Percentiles rank a stretch among this genome's conserved stretches.
Conservation (phyloP, 2,329 filamentous ascomycete genomes). For the Botrytis tulipae region DNA sequence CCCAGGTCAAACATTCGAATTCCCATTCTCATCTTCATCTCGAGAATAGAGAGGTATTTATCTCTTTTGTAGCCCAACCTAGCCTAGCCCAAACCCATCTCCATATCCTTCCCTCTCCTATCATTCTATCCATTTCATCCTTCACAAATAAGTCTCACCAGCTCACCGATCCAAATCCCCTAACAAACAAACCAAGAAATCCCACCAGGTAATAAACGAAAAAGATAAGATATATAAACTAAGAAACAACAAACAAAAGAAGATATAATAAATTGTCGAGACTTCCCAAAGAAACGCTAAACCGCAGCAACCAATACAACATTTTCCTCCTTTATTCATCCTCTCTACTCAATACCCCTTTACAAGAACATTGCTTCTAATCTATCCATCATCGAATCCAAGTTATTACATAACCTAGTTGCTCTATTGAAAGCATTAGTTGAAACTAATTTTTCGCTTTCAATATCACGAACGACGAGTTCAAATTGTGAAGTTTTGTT, state of each 20-base stretch:
- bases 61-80: background rate
- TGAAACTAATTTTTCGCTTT: constrained; percentile 45
- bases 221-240: constrained; percentile 4
- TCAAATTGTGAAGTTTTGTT: constrained; percentile 66
- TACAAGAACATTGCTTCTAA: constrained; percentile 33
- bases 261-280: background rate
- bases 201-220: background rate
- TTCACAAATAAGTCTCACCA: background rate
- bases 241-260: constrained; percentile 1
- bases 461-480: constrained; percentile 55
- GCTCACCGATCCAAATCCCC: background rate
- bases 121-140: background rate
- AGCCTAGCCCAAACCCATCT: background rate
- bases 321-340: background rate
- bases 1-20: background rate
- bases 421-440: constrained; percentile 29
- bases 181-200: background rate
- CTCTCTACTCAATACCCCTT: background rate
- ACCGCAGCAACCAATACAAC: constrained; percentile 27
- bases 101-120: too few relatives aligned
- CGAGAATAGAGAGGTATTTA: background rate
- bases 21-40: background rate
- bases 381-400: constrained; percentile 34
- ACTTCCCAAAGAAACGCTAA: constrained; percentile 27
- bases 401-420: constrained; percentile 29